These are phyloP conservation scores for Herpotrichia juniperi DNA, from an alignment of 2,329 filamentous ascomycete genomes.

Conservation along the genomic window DNA sequence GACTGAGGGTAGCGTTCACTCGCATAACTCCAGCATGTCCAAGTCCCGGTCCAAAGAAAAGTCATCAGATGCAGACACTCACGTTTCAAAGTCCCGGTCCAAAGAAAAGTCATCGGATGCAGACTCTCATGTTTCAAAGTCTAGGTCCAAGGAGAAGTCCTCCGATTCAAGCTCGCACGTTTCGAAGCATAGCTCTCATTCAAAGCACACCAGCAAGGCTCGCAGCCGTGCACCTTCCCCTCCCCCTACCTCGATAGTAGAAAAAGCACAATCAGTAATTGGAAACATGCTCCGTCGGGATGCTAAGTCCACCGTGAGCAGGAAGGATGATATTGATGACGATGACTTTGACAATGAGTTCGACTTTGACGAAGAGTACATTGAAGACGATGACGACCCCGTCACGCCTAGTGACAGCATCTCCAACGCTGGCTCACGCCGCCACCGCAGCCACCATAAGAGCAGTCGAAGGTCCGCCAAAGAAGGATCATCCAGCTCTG, in stretches of 20 bases:
- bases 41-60: slow-evolving; percentile 29
- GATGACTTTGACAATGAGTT: slow-evolving; percentile 39
- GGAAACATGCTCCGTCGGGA: slow-evolving; percentile 46
- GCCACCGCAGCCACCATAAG: slow-evolving; percentile 37
- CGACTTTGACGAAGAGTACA: slow-evolving; percentile 39
- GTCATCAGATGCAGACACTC: slow-evolving; percentile 34
- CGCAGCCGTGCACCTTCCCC: slow-evolving; percentile 31
- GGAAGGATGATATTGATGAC: slow-evolving; percentile 35
- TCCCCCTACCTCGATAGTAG: slow-evolving; percentile 21
- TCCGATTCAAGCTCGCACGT: slow-evolving; percentile 30
- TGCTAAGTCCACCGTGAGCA: slow-evolving; percentile 24
- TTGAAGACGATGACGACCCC: slow-evolving; percentile 48
- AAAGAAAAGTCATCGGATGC: slow-evolving; percentile 31
- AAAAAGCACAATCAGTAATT: slow-evolving; percentile 37
- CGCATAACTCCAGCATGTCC: slow-evolving; percentile 40
- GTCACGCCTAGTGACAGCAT: slow-evolving; percentile 57
- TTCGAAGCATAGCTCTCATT: slow-evolving; percentile 30
- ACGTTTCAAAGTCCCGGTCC: slow-evolving; percentile 26
- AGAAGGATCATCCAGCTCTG: slow-evolving; percentile 17
- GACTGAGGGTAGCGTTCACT: slow-evolving; percentile 39
- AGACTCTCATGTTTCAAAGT: slow-evolving; percentile 30
- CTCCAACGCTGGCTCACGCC: slow-evolving; percentile 44
- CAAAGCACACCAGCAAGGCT: slow-evolving; percentile 29
- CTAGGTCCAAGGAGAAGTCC: slow-evolving; percentile 38
- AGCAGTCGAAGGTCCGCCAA: slow-evolving; percentile 21